phyloP scores from a whole-genome alignment of 2,329 filamentous ascomycete genomes.

The Boeremia lycopersici region DNA sequence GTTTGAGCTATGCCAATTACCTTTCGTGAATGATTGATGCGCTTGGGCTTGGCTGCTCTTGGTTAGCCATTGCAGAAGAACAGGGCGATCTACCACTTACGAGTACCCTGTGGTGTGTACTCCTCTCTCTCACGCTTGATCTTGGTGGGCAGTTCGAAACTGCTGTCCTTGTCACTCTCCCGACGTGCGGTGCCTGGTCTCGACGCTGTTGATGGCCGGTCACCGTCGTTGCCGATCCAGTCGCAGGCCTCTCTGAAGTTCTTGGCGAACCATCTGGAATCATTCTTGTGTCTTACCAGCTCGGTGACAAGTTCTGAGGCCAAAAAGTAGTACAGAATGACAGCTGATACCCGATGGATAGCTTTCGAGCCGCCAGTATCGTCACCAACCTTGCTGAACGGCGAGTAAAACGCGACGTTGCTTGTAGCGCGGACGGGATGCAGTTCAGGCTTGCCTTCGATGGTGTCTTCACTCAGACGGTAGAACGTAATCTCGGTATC shows the following conservation, averaged over 20 bases:
- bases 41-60: slow-evolving; percentile 9
- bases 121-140: slow-evolving; percentile 36
- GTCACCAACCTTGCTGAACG: slow-evolving; percentile 36
- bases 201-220: slow-evolving; percentile 29
- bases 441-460: slow-evolving; percentile 26
- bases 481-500: slow-evolving; percentile 38
- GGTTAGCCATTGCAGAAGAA: background rate
- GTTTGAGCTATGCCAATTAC: background rate
- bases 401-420: slow-evolving; percentile 35
- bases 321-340: slow-evolving; percentile 36
- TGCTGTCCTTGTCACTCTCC: slow-evolving; percentile 26
- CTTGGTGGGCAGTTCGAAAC: slow-evolving; percentile 18
- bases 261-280: slow-evolving; percentile 37
- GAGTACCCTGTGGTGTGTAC: slow-evolving; percentile 28
- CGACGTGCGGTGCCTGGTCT: slow-evolving; percentile 21
- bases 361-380: slow-evolving; percentile 34
- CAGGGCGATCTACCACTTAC: slow-evolving; percentile 6
- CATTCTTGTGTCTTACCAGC: slow-evolving; percentile 29
- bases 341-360: slow-evolving; percentile 35
- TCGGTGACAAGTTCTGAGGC: slow-evolving; percentile 34
- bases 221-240: slow-evolving; percentile 35
- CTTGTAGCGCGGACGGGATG: slow-evolving; percentile 35
- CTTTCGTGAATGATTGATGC: slow-evolving; percentile 14
- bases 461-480: slow-evolving; percentile 25
- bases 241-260: slow-evolving; percentile 36